Evolutionary conservation across 2,329 filamentous ascomycete genomes (phyloP), one percentile per base, ranked within the genome.

Genomic region (Pseudocercospora cruenta): DNA sequence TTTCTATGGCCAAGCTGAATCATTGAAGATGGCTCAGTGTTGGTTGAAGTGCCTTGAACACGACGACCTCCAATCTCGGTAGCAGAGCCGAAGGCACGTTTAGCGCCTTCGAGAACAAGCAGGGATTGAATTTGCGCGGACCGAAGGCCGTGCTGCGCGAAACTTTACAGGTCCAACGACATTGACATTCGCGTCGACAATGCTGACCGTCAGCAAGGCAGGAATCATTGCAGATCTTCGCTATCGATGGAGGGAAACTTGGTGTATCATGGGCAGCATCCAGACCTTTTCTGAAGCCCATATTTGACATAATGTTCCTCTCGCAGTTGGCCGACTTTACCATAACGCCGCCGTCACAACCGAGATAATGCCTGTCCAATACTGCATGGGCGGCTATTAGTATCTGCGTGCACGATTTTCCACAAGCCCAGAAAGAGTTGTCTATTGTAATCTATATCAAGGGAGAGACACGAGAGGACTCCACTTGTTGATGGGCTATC

Each of bases 321-420:
- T 19, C 39, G 39, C 39, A 43, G 16, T 7, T 19, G 39, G n/a
- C 39, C 47, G 21, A 7, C 47, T 26, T 26, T 21, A 53, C 1
- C 47, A 53, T 14, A 43, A 43, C 47, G 47, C 21, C 47, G 47
- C 47, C 47, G 21, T 47, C 57, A 31, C 39, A 51, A 16, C 24
- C 58, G 58, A 49, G 22, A 21, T 51, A 22, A 60, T 60, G 58
- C 39, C 58, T 60, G 58, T 60, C 58, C 36, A 51, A 60, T 47
- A 36, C 26, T 26, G 21, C 26, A 21, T 39, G 10, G 58, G 22
- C 58, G 58, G 39, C n/a, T n/a, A n/a, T n/a, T n/a, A n/a, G 26
- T 60, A 60, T 49, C 58, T 60, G 43, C 43, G 22, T 51, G 39
- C 21, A 33, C 58, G n/a, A 51, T 51, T 49, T 47, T 60, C 22